phyloP scores from a whole-genome alignment of 75 land plant species.

The Larix kaempferi region DNA sequence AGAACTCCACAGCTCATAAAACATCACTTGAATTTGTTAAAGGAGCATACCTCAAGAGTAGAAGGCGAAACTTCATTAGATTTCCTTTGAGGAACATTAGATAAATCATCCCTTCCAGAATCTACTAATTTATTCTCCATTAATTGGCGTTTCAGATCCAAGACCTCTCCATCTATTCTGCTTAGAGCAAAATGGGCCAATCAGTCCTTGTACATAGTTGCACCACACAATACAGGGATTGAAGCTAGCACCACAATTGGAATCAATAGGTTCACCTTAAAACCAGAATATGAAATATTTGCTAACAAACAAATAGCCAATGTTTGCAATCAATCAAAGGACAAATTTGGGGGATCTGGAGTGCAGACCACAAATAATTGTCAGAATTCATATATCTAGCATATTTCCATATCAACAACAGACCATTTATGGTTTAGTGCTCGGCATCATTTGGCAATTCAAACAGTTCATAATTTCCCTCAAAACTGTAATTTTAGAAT shows the following conservation, averaged over 20 bases:
- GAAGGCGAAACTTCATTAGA: background rate
- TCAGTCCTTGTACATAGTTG: background rate
- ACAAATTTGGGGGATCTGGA: background rate
- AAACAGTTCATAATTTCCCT: conserved; percentile 1
- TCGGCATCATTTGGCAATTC: background rate
- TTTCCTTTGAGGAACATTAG: background rate
- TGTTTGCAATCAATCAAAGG: background rate
- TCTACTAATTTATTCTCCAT: background rate
- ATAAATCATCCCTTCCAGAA: background rate
- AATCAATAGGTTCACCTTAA: background rate
- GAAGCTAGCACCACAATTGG: background rate
- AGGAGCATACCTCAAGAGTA: background rate
- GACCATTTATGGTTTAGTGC: background rate
- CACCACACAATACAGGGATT: background rate
- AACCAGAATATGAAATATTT: background rate
- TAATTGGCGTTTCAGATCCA: conserved; percentile 5
- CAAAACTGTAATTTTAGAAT: background rate
- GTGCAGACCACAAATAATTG: background rate
- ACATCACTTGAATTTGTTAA: background rate
- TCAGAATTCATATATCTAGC: background rate
- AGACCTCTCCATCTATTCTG: conserved; percentile 9
- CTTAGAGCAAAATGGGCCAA: background rate
- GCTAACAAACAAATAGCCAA: background rate
- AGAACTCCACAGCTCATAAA: background rate
- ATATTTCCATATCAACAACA: background rate